Base-by-base conservation (phyloP, 2,329 filamentous ascomycete genomes). In the Ambrosiella beaveri region DNA sequence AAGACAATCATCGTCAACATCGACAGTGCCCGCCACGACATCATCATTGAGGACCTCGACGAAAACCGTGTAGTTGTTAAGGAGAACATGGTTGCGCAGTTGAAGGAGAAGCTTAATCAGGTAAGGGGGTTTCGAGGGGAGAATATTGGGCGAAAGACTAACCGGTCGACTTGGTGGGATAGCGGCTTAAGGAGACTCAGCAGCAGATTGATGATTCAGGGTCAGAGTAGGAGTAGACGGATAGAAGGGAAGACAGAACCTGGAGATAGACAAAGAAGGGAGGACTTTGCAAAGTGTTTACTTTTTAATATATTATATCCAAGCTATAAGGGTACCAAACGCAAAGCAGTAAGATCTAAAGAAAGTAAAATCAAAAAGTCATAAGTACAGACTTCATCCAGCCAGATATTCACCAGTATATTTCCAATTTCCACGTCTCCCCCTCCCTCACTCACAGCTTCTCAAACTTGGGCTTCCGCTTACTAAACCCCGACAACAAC, bases 1-100 rank as follows among this genome's bases (percentile, higher is more conserved):
- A 90, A 89, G 71, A 85, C 86, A 62, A 88, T 90, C 73, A 84
- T 91, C 65, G 75, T 86, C 64, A 85, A 82, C 65, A 86, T 91
- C 64, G 84, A 91, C 69, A 78, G 74, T 64, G 74, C 79, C 59
- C 76, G 77, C 63, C 81, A 89, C 69, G 81, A 84, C 63, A 87
- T 81, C 68, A 86, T 91, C 66, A 85, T 89, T 62, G 85, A 89
- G 65, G 85, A 89, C 62, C 77, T 90, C 1, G 86, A 90, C 69
- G 86, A 90, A 61, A 79, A 85, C 67, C 82, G 84, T 59, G 74
- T 88, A 1, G 74, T 91, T 2, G 79, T 90, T 58, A 88, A 88
- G 69, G 83, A 84, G 65, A 82, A 80, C 63, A 88, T 86, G 77
- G 73, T 88, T 56, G 72, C 75, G 1, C 70, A 79, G 60, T 73